Evolutionary conservation across 768 basidiomycete genomes (phyloP), one percentile per base, ranked within the genome.

Genomic region (Boletus rubroflammeus): DNA sequence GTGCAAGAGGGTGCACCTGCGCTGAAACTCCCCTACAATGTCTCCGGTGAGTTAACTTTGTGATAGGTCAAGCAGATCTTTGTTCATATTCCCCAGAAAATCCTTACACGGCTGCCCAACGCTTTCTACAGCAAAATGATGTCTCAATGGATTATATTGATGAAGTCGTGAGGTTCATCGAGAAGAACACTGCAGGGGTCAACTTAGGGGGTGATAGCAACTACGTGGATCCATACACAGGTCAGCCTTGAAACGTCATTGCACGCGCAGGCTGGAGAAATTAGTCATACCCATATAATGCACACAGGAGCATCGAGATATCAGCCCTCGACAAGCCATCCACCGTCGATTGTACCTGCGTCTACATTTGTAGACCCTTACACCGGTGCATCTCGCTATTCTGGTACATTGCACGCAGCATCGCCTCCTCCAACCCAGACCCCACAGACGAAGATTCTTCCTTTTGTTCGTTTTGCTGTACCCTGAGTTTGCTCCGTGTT

Each of bases 11-110:
- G 94, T 3, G 84, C 83, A 15, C 95, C 96, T 11, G 86, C 95
- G 7, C 76, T 98, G 59, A 98, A 98, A 66, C 78, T 99, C 21
- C 96, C 96, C 0, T 98, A 91, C 70, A 98, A 98, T 67, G 84
- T 81, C 25, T 81, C 83, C 42, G 95, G 94, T 90, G 57, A 52
- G 80, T 67, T 28, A 36, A 5, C 35, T 23, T 28, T 25, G 13
- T 46, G 38, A 17, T 32, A 14, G 8, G 29, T 38, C 31, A 19
- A 32, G 19, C 14, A 44, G 4, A 40, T 41, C 39, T 47, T 31
- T 23, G 21, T 19, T 59, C 55, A 60, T 42, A 25, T 42, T 7
- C 25, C 46, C 0, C 63, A 97, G 95, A 98, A 61, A 98, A 98
- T 69, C 88, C 95, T 0, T 98, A 85, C 71, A 68, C 75, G 11